Conservation (phyloP, 352 stramenopile genomes). For the Phytopythium aichiense region DNA sequence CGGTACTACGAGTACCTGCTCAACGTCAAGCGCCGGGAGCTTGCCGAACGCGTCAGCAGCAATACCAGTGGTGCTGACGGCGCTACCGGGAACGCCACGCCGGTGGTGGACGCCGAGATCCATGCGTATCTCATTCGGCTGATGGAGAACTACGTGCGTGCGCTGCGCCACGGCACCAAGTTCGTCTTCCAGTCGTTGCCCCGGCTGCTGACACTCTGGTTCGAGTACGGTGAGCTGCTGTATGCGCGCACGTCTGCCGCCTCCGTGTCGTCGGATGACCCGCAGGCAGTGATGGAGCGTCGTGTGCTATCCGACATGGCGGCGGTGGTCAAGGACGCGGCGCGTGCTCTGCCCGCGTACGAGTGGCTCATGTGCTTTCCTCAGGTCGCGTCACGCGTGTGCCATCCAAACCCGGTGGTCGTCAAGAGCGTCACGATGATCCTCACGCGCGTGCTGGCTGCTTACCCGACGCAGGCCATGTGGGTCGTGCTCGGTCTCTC, state of each 20-base stretch:
- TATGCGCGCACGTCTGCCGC: slow-evolving; percentile 22
- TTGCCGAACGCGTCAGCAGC: background rate
- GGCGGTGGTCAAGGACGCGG: slow-evolving; percentile 53
- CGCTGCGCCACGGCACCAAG: slow-evolving; percentile 86
- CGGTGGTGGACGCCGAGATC: slow-evolving; percentile 57
- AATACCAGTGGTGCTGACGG: slow-evolving; percentile 15
- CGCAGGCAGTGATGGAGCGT: slow-evolving; percentile 22
- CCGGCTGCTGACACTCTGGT: slow-evolving; percentile 96
- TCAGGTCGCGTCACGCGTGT: slow-evolving; percentile 96
- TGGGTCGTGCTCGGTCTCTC: slow-evolving; percentile 96
- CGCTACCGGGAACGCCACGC: slow-evolving; percentile 18
- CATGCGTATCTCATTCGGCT: slow-evolving; percentile 80
- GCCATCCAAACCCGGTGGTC: slow-evolving; percentile 85
- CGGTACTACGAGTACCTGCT: slow-evolving; percentile 92
- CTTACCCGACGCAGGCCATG: slow-evolving; percentile 96
- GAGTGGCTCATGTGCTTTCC: slow-evolving; percentile 98
- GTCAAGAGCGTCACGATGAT: slow-evolving; percentile 91
- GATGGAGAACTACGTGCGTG: slow-evolving; percentile 93
- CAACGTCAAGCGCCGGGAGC: slow-evolving; percentile 58
- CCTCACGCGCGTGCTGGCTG: slow-evolving; percentile 89
- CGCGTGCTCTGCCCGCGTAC: slow-evolving; percentile 66
- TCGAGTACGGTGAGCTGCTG: slow-evolving; percentile 91
- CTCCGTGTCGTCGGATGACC: slow-evolving; percentile 39
- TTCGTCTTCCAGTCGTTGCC: slow-evolving; percentile 97
- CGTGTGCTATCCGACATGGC: slow-evolving; percentile 67